These are phyloP conservation scores for Theileria equi DNA, from an alignment of 169 alveolate genomes.

Conservation along the genomic window DNA sequence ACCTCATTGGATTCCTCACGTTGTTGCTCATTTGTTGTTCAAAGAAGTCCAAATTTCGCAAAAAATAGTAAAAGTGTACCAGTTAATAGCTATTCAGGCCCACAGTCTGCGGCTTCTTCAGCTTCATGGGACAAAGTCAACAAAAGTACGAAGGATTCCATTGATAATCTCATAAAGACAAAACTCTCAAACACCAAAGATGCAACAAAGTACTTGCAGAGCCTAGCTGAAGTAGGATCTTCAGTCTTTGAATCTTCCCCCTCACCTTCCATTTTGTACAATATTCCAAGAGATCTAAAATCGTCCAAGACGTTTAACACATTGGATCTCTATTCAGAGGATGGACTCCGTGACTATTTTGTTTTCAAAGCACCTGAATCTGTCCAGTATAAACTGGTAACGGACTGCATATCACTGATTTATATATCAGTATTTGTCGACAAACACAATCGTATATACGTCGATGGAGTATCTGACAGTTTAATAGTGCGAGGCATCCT, in stretches of 20 bases:
- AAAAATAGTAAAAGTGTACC: too few species aligned
- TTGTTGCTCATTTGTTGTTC: too few species aligned
- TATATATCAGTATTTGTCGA: conserved; percentile 38
- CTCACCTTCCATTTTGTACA: conserved; percentile 10
- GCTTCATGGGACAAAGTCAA: too few species aligned
- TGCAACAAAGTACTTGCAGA: neutral
- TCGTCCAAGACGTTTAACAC: conserved; percentile 3
- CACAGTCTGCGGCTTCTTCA: too few species aligned
- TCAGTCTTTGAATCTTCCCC: conserved; percentile 14
- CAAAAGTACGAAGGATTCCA: too few species aligned
- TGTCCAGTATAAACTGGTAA: conserved; percentile 24
- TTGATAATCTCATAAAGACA: too few species aligned
- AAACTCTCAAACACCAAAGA: neutral
- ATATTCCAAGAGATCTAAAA: conserved; percentile 15
- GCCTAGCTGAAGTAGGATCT: conserved; percentile 19
- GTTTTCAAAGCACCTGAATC: conserved; percentile 6
- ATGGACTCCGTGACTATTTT: conserved; percentile 7
- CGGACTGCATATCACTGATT: conserved; percentile 41
- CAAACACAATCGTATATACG: conserved; percentile 6
- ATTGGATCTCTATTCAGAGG: neutral
- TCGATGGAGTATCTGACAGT: conserved; percentile 61
- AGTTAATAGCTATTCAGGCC: too few species aligned
- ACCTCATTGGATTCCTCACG: too few species aligned
- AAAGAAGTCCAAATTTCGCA: too few species aligned
- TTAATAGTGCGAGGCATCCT: conserved; percentile 32